Evolutionary conservation across 352 stramenopile species (phyloP).

Genomic region (Hyaloperonospora brassicae): DNA sequence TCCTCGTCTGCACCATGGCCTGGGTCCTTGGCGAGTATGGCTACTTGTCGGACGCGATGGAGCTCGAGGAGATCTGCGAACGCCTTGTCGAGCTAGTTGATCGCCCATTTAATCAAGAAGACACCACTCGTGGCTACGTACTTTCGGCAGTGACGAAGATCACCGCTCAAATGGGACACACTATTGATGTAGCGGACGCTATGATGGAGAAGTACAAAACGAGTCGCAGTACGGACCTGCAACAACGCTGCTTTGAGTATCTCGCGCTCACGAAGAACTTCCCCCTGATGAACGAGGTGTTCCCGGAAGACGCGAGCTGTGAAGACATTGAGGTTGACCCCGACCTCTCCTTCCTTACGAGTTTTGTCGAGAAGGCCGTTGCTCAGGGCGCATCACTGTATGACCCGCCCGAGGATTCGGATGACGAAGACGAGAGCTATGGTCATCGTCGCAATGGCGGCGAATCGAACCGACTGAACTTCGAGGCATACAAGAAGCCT

Average conservation of each 20-base stretch:
- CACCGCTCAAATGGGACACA: constrained; percentile 91
- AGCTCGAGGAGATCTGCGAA: constrained; percentile 92
- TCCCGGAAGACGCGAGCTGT: constrained; percentile 96
- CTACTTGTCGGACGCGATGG: constrained; percentile 91
- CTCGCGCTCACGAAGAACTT: constrained; percentile 90
- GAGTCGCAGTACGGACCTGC: constrained; percentile 92
- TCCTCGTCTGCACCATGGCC: constrained; percentile 96
- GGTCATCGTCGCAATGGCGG: constrained; percentile 45
- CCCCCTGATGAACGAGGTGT: constrained; percentile 84
- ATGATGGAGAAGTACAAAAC: constrained; percentile 96
- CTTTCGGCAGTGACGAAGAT: constrained; percentile 97
- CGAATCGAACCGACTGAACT: constrained; percentile 67
- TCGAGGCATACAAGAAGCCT: constrained; percentile 87
- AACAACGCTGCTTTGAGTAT: constrained; percentile 99
- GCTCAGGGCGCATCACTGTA: constrained; percentile 91
- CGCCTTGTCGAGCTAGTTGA: constrained; percentile 91
- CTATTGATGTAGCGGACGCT: constrained; percentile 82
- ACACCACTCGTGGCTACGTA: constrained; percentile 92
- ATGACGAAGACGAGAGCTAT: constrained; percentile 89
- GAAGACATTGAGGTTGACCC: constrained; percentile 93
- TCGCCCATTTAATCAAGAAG: constrained; percentile 76
- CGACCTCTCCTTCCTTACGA: constrained; percentile 93
- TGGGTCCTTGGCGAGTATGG: constrained; percentile 99
- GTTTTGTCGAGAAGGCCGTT: constrained; percentile 90
- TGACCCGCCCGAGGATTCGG: constrained; percentile 91